Base-by-base conservation (phyloP, 2,329 filamentous ascomycete genomes). In the Colletotrichum magnum region DNA sequence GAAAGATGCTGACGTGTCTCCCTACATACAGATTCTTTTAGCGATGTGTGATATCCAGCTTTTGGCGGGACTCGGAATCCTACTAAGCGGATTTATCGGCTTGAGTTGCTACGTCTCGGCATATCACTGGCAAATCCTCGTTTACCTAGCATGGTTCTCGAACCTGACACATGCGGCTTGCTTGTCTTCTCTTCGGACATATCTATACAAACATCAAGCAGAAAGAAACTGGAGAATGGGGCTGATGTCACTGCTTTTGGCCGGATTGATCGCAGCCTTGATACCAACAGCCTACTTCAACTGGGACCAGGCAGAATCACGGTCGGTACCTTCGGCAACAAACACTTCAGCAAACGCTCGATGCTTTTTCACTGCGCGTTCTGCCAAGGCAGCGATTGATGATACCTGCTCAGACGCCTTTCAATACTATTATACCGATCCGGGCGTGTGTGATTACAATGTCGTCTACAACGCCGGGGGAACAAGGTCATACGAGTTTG, bases 121-220 rank as follows among this genome's bases (percentile, higher is more conserved):
- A 36, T 79, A 76, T 56, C 74, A 80, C 51, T 79, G 76, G 77
- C 68, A 77, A 41, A 66, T 77, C 3, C 68, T 76, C n/a, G 73
- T 77, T 16, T 70, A 77, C 45, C 67, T 81, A 0, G 77, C 75
- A 1, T 81, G 78, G 78, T 75, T 80, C 48, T 75, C 77, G 3
- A 74, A 73, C 5, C n/a, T 78, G 3, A 81, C 78, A 0, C 79
- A 80, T 52, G 36, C 54, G 7, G 54, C 54, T 18, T 32, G 39
- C 6, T 16, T 58, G 67, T 80, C 39, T 12, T 18, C 39, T 13
- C 54, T 58, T 16, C 21, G 54, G 6, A 6, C 15, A 5, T 45
- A 58, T 15, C 16, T 58, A 0, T 58, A 58, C 7, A 15, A 15
- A 4, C 10, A 58, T 4, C 54, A 58, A 32, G 12, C 21, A 6